Base-by-base conservation (phyloP, 352 stramenopile genomes). In the Pythium dissimile region DNA sequence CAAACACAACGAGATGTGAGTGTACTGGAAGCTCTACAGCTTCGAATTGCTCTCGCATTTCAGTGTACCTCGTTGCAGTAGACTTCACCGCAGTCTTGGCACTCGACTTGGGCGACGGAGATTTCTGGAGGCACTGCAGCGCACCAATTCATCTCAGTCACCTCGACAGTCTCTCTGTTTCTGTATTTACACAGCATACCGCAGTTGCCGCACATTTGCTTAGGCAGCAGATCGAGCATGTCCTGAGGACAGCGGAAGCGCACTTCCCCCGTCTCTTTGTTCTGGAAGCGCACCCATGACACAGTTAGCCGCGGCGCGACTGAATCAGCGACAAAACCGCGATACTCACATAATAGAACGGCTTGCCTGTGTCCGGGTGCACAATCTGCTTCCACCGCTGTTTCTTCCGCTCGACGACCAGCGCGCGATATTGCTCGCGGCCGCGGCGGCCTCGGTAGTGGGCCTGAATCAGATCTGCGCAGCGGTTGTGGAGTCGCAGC, bases 201-300 rank as follows among this genome's bases (percentile, higher is more conserved):
- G 65, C 93, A 98, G 67, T 98, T 97, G 54, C 83, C 79, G 64
- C 94, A 98, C 4, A 75, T 31, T 20, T 89, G 94, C 30, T 81
- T 83, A 0, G 82, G 82, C 51, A 97, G 69, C 48, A 98, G 47
- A 66, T 98, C 90, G 41, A 98, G 77, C 12, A 98, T 62, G 48
- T 96, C 85, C 62, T 98, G 91, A 15, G 91, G 94, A 21, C 86
- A 75, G 7, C 93, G 82, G 62, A 94, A 94, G 13, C 88, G 75
- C 20, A 97, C 92, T 71, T 98, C 93, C 1, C 92, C 93, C 10
- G 85, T 97, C 46, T 94, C 80, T 75, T 92, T 89, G 67, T 97
- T 97, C 84, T 94, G 50, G 20, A 7, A 20, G 24, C 34, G 5
- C 12, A 15, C 31, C 15, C n/a, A 34, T 37, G n/a, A 54, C 2